Evolutionary conservation across 768 basidiomycete genomes (phyloP), one percentile per base, ranked within the genome.

Genomic region (Mycena floridula): DNA sequence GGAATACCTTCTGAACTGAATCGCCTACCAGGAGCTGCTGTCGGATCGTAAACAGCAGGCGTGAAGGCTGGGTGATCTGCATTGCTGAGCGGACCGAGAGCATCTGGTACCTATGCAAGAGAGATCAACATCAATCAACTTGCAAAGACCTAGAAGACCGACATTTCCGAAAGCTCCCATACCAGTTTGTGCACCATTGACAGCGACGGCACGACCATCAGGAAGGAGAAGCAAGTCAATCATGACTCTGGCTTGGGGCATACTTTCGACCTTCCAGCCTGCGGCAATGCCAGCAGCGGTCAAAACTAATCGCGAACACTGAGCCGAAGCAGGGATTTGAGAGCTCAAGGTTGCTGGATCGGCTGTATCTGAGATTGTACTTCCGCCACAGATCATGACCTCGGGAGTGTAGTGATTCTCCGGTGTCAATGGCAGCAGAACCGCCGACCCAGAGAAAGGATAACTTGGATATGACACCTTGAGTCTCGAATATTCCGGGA

Each of bases 131-230:
- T 44, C 24, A 4, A 1, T 0, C 5, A 16, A 27, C 21, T 43
- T 12, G 37, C 6, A 7, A 23, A 89, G 13, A 85, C 74, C 60
- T 80, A n/a, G 84, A 42, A 42, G 6, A 42, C 8, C 22, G 20
- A 21, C 7, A 6, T 11, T 2, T 1, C 3, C 40, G 25, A 43
- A 41, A 11, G 54, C 58, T 22, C 50, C 50, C 16, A 53, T 45
- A 12, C 58, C 58, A 11, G 58, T 57, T 7, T 45, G 47, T 9
- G 43, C 54, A 12, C 62, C 62, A 43, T 61, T 59, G 25, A 61
- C 46, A 42, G 61, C 52, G 20, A 62, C 44, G 25, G 59, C 50
- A 11, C 52, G 55, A 7, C 62, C 62, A 43, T 64, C 61, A 7
- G 54, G 52, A 54, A 63, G 58, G 11, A 56, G 32, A 6, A 30